A percentile compares a stretch with the other conserved stretches of the same genome.
These are phyloP conservation scores for Suhomyces kilbournensis DNA, from an alignment of 805 yeast species.

Conservation along the genomic window DNA sequence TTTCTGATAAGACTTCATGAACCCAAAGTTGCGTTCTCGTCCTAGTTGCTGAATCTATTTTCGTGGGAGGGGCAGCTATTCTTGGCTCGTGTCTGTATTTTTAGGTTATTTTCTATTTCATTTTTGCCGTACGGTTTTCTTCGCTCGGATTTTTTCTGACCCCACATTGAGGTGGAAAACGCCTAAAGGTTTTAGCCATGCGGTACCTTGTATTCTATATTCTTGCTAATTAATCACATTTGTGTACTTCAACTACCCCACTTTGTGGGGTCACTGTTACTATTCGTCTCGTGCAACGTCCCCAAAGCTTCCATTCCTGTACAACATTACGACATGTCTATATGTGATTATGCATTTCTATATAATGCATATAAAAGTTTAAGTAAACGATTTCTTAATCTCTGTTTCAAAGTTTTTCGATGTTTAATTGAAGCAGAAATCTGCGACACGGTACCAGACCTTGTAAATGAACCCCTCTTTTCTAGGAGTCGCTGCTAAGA, in stretches of 20 bases:
- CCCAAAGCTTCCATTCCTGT: background rate
- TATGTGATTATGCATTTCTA: background rate
- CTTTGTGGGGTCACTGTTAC: background rate
- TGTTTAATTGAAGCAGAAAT: constrained; percentile 21
- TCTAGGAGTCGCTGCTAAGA: constrained; percentile 16
- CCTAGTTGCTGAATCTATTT: background rate
- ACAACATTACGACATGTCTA: background rate
- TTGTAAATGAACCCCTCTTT: constrained; percentile 21
- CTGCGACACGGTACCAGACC: constrained; percentile 17
- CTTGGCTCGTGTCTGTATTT: background rate
- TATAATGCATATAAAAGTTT: background rate
- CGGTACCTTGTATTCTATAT: background rate
- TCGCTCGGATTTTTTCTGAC: background rate
- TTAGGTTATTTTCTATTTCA: background rate
- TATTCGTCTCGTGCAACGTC: background rate
- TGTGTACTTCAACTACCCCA: background rate
- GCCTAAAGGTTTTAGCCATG: background rate
- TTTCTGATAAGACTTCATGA: background rate
- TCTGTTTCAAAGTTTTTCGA: background rate
- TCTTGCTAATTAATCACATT: background rate
- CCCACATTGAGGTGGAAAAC: background rate
- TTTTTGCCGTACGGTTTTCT: background rate
- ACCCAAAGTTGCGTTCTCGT: background rate
- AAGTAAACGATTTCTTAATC: background rate
- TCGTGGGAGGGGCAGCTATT: background rate